phyloP scores from a whole-genome alignment of 164 flowering plant genomes.

The Nymphaea thermarum region DNA sequence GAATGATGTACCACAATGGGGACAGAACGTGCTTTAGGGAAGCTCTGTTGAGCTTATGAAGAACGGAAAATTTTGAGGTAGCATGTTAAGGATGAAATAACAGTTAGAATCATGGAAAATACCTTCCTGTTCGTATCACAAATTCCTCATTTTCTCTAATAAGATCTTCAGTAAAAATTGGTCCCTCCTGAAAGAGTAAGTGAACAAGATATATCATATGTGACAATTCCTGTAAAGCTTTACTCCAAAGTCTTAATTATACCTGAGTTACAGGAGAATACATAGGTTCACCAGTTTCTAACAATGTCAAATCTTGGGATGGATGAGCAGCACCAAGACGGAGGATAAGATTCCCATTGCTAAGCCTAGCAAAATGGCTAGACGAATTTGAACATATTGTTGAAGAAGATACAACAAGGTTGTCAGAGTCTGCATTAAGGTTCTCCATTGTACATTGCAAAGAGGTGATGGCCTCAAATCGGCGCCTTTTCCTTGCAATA shows the following conservation, averaged over 20 bases:
- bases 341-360: slow-evolving; percentile 60
- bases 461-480: slow-evolving; percentile 42
- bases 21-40: too few species aligned
- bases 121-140: slow-evolving; percentile 97
- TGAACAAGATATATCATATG: not conserved
- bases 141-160: slow-evolving; percentile 92
- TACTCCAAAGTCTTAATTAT: slow-evolving; percentile 7
- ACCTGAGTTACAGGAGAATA: slow-evolving; percentile 86
- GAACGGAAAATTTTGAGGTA: too few species aligned
- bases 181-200: slow-evolving; percentile 55
- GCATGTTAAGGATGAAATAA: too few species aligned
- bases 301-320: slow-evolving; percentile 47
- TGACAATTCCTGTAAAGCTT: not conserved
- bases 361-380: slow-evolving; percentile 47
- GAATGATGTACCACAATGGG: too few species aligned
- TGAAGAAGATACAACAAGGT: slow-evolving; percentile 12
- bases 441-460: slow-evolving; percentile 41
- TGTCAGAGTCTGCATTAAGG: slow-evolving; percentile 28
- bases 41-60: too few species aligned
- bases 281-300: slow-evolving; percentile 88
- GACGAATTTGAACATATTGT: slow-evolving; percentile 15
- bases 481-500: slow-evolving; percentile 73
- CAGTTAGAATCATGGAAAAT: slow-evolving; percentile 8
- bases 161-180: slow-evolving; percentile 88
- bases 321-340: slow-evolving; percentile 66